These are phyloP conservation scores for Claviceps maximensis DNA, from an alignment of 2,329 filamentous ascomycete genomes.

Conservation along the genomic window DNA sequence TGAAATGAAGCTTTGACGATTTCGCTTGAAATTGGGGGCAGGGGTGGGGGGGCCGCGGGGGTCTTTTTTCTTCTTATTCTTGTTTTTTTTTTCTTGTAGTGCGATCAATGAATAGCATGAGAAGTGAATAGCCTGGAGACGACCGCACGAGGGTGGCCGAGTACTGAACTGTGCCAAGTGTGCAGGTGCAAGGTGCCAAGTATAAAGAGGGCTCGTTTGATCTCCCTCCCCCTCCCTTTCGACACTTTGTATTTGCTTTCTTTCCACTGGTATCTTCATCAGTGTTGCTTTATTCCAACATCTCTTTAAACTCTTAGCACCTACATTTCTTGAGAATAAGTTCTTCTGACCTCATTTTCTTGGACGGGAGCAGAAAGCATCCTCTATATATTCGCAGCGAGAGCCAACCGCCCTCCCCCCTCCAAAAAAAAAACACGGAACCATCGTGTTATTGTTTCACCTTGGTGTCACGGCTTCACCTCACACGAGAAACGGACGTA, in stretches of 20 bases:
- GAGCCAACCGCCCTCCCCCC: background rate
- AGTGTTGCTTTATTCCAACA: background rate
- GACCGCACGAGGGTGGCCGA: background rate
- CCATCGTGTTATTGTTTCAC: background rate
- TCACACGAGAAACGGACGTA: background rate
- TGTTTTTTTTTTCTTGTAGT: too few species aligned
- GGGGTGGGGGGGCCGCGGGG: too few species aligned
- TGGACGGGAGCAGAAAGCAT: background rate
- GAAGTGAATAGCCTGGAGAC: background rate
- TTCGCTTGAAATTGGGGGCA: too few species aligned
- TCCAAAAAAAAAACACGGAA: background rate
- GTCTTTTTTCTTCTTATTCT: too few species aligned
- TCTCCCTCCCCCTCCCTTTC: background rate
- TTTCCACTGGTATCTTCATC: background rate
- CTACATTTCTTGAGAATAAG: too few species aligned
- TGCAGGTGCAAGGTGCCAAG: background rate
- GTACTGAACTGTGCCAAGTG: background rate
- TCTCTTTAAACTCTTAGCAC: background rate
- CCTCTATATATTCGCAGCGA: background rate
- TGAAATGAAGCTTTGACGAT: too few species aligned
- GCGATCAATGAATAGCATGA: too few species aligned
- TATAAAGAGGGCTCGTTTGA: background rate
- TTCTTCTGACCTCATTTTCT: background rate
- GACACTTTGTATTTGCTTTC: background rate
- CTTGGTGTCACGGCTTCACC: background rate